Evolutionary conservation across 1,139 yeast species (phyloP).

Genomic region (Debaryomycetaceae sp.): DNA sequence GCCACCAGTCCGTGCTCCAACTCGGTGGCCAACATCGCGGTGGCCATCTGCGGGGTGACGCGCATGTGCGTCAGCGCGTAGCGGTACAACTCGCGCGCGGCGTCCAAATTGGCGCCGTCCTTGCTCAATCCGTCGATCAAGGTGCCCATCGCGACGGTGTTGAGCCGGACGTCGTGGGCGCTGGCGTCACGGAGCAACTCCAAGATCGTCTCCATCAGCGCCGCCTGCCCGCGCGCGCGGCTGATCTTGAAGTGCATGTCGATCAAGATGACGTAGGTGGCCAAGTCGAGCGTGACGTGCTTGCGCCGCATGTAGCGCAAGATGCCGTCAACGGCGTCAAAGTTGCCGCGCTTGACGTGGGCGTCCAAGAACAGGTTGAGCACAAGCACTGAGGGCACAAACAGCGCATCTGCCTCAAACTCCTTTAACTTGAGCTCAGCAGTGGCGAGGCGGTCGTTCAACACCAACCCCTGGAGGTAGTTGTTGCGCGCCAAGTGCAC

Average conservation of each 20-base stretch:
- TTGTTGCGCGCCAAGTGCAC: conserved; percentile 31
- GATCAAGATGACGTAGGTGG: conserved; percentile 62
- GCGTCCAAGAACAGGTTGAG: conserved; percentile 35
- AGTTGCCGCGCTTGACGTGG: conserved; percentile 29
- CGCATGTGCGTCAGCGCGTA: conserved; percentile 27
- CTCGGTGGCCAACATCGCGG: conserved; percentile 59
- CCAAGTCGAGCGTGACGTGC: conserved; percentile 55
- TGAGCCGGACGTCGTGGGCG: conserved; percentile 38
- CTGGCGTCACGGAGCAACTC: conserved; percentile 42
- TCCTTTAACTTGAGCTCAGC: conserved; percentile 33
- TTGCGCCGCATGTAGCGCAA: conserved; percentile 32
- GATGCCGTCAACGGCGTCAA: conserved; percentile 36
- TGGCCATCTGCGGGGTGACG: conserved; percentile 39
- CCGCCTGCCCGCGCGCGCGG: conserved; percentile 40
- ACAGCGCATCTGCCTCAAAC: conserved; percentile 24
- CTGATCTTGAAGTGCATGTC: conserved; percentile 51
- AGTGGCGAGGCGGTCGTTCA: conserved; percentile 24
- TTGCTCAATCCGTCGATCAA: conserved; percentile 55
- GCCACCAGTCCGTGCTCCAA: conserved; percentile 44
- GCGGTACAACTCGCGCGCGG: conserved; percentile 43
- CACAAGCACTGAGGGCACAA: conserved; percentile 28
- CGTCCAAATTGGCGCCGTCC: conserved; percentile 40
- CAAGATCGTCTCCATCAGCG: conserved; percentile 33
- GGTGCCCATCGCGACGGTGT: conserved; percentile 48
- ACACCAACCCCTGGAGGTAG: conserved; percentile 31